These are phyloP conservation scores for Leucogyrophana mollusca DNA, from an alignment of 768 basidiomycete species.

Conservation along the genomic window DNA sequence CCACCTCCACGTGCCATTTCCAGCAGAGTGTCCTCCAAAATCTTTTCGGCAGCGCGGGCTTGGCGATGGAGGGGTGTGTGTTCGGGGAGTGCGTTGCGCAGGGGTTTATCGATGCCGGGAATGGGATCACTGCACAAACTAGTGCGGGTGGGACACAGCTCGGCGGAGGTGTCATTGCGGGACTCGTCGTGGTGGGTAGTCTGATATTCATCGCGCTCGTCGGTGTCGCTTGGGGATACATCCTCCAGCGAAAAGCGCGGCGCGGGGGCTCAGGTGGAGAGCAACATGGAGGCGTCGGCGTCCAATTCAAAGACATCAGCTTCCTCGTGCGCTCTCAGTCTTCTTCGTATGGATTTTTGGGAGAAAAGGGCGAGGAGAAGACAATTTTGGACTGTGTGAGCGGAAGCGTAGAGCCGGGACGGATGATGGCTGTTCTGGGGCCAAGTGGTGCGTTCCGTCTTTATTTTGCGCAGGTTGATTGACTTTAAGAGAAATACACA, in stretches of 20 bases:
- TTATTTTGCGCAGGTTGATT: no score
- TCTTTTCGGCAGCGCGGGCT: slow-evolving; percentile 73
- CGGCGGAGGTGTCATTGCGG: slow-evolving; percentile 84
- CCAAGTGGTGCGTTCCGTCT: no score
- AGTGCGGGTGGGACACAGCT: slow-evolving; percentile 47
- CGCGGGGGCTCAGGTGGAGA: slow-evolving; percentile 37
- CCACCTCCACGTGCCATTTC: slow-evolving; percentile 69
- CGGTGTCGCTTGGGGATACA: slow-evolving; percentile 61
- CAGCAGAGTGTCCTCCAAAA: slow-evolving; percentile 63
- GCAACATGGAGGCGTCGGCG: slow-evolving; percentile 51
- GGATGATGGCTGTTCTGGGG: slow-evolving; percentile 90
- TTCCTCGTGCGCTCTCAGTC: slow-evolving; percentile 52
- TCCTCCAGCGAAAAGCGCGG: slow-evolving; percentile 62
- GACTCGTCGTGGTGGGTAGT: slow-evolving; percentile 79
- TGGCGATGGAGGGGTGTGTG: slow-evolving; percentile 68
- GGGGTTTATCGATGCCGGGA: slow-evolving; percentile 63
- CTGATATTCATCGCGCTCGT: slow-evolving; percentile 57
- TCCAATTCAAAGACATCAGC: slow-evolving; percentile 68
- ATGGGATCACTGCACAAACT: slow-evolving; percentile 31
- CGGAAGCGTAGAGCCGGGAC: slow-evolving; percentile 73
- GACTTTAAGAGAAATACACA: no score
- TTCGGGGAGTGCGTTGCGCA: slow-evolving; percentile 92
- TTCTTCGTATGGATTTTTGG: no score
- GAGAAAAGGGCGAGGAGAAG: slow-evolving; percentile 38
- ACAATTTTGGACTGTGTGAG: slow-evolving; percentile 70